Evolutionary conservation across 257 asterid genomes (phyloP), one percentile per base, ranked within the genome.

Genomic region (Fraxinus excelsior): DNA sequence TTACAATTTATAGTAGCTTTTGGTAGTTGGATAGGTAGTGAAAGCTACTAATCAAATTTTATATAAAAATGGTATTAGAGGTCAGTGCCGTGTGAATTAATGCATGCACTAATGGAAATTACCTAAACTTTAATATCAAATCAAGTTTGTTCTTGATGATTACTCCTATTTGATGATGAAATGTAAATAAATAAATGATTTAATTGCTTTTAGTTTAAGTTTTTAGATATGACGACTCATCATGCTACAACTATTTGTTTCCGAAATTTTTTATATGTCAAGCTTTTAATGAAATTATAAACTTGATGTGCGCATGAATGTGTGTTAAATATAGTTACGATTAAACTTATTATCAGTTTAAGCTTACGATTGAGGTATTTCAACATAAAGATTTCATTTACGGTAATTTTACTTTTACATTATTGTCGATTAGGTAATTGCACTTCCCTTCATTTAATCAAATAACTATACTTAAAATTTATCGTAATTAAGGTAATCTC

Each of bases 1-100:
- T 23, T 62, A 26, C 19, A 62, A 25, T 62, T 62, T 62, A 62
- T 11, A 25, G 68, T 7, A 72, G 74, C 78, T 68, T 76, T 78
- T 83, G 84, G 85, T 62, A 31, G 85, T 76, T 81, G 77, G 81
- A 62, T 76, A 9, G 79, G 58, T 34, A 76, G 68, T 62, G 68
- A 62, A 25, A 62, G 68, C 34, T 62, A 25, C 11, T 62, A 4
- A 12, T 62, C 25, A 26, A 7, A 23, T 62, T 60, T 23, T 25
- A 12, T 23, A 26, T 23, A 26, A 8, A 60, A 60, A 25, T 0
- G 32, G 66, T 18, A 58, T 19, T 58, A 29, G 7, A 25, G 7
- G 21, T 51, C 21, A 12, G 68, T 9, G 68, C 19, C 32, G 68
- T 25, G 34, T 62, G 68, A 62, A 10, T 62, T 25, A 23, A 25